Evolutionary conservation across 805 yeast genomes (phyloP).

Genomic region (Zygosaccharomyces kombuchaensis): DNA sequence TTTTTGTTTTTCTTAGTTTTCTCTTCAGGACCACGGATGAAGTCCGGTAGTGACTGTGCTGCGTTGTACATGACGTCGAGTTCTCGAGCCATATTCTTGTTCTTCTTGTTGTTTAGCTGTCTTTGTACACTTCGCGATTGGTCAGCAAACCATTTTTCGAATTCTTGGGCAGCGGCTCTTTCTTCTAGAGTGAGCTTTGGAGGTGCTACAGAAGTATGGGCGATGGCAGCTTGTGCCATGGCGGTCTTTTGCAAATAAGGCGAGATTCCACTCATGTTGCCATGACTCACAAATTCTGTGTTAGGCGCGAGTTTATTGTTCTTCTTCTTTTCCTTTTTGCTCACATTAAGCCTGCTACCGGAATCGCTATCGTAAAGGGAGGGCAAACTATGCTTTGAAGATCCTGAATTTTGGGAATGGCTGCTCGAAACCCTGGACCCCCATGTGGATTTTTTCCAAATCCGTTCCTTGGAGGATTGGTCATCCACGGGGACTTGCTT

Average conservation of each 20-base stretch:
- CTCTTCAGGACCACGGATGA: conserved; percentile 6
- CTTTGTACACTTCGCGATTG: conserved; percentile 65
- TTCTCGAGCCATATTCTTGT: conserved; percentile 10
- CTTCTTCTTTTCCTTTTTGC: conserved; percentile 10
- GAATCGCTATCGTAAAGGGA: conserved; percentile 19
- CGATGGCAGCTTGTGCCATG: not conserved
- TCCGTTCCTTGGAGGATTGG: not conserved
- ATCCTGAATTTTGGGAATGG: conserved; percentile 3
- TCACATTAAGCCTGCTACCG: conserved; percentile 7
- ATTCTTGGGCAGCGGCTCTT: conserved; percentile 75
- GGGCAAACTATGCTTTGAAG: conserved; percentile 17
- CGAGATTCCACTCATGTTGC: conserved; percentile 18
- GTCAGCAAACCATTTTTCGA: conserved; percentile 83
- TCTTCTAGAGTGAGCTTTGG: conserved; percentile 52
- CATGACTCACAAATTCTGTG: conserved; percentile 24
- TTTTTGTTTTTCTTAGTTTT: conserved; percentile 11
- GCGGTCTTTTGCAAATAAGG: conserved; percentile 16
- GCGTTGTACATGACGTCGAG: conserved; percentile 18
- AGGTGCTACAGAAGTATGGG: not conserved
- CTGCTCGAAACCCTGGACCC: conserved; percentile 9
- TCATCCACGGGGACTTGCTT: conserved; percentile 10
- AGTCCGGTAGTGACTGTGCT: conserved; percentile 19
- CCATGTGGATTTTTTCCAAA: conserved; percentile 23
- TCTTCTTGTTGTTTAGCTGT: conserved; percentile 26
- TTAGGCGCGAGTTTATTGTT: conserved; percentile 8